Conservation (phyloP, 2,329 filamentous ascomycete species). For the Stagonosporopsis tanaceti region DNA sequence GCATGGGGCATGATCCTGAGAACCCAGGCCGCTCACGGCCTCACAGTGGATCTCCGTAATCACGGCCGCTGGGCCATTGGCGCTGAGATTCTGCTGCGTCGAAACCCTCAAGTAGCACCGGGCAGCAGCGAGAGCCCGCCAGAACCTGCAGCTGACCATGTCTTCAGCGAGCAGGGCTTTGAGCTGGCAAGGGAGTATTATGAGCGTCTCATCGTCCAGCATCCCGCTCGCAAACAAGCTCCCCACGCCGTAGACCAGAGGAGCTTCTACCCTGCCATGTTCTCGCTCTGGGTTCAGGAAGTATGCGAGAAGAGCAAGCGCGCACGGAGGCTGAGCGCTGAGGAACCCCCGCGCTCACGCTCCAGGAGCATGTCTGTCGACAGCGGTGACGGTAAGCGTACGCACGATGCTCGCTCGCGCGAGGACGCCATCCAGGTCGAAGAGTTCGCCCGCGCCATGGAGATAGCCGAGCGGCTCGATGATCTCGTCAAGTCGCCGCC, state of each 20-base stretch:
- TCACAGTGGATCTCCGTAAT: slow-evolving; percentile 71
- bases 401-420: slow-evolving; percentile 18
- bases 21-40: slow-evolving; percentile 62
- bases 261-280: slow-evolving; percentile 83
- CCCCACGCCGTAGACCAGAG: slow-evolving; percentile 69
- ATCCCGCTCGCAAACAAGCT: slow-evolving; percentile 69
- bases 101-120: slow-evolving; percentile 28
- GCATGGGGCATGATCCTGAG: slow-evolving; percentile 79
- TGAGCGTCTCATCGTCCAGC: slow-evolving; percentile 77
- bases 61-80: slow-evolving; percentile 82
- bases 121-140: background rate
- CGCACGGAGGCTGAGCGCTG: slow-evolving; percentile 28
- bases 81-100: slow-evolving; percentile 80
- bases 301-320: slow-evolving; percentile 67
- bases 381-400: slow-evolving; percentile 8
- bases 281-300: slow-evolving; percentile 82
- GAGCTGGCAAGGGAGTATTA: slow-evolving; percentile 73
- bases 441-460: slow-evolving; percentile 67
- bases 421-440: slow-evolving; percentile 53
- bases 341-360: slow-evolving; percentile 8
- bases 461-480: slow-evolving; percentile 75
- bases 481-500: slow-evolving; percentile 72
- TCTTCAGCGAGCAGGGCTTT: slow-evolving; percentile 57
- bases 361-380: slow-evolving; percentile 27
- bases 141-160: slow-evolving; percentile 1